These are phyloP conservation scores for Apostasia ramifera DNA, from an alignment of 106 monocot genomes.

Conservation along the genomic window DNA sequence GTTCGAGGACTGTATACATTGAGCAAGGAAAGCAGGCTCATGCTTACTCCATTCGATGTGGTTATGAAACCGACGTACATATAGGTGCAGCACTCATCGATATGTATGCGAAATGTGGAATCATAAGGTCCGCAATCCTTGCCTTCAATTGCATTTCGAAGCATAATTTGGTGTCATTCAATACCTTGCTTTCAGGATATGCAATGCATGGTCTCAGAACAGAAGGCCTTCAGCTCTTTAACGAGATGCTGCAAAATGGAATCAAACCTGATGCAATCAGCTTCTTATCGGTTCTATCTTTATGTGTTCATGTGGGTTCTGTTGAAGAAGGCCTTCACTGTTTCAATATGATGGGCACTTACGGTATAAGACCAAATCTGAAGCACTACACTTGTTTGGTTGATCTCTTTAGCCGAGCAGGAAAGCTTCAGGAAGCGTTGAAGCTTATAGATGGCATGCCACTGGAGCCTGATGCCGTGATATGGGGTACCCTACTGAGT, in stretches of 20 bases:
- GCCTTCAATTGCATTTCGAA: conserved; percentile 27
- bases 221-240: conserved; percentile 29
- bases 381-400: conserved; percentile 59
- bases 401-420: conserved; percentile 47
- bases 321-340: conserved; percentile 27
- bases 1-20: conserved; percentile 23
- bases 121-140: conserved; percentile 21
- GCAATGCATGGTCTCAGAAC: conserved; percentile 36
- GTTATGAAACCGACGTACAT: conserved; percentile 27
- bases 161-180: conserved; percentile 40
- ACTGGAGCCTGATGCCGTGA: conserved; percentile 41
- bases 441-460: conserved; percentile 37
- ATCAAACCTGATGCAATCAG: conserved; percentile 37
- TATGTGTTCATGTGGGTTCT: conserved; percentile 42
- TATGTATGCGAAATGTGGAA: conserved; percentile 51
- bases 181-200: conserved; percentile 48
- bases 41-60: conserved; percentile 26
- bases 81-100: conserved; percentile 40
- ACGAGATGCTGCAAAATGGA: conserved; percentile 17
- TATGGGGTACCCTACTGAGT: conserved; percentile 48
- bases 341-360: conserved; percentile 35
- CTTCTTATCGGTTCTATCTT: conserved; percentile 38
- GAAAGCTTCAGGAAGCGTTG: conserved; percentile 34
- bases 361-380: conserved; percentile 20
- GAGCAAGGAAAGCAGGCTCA: conserved; percentile 40